These are phyloP conservation scores for Pulveroboletus sp. DNA, from an alignment of 768 basidiomycete species.

Conservation along the genomic window DNA sequence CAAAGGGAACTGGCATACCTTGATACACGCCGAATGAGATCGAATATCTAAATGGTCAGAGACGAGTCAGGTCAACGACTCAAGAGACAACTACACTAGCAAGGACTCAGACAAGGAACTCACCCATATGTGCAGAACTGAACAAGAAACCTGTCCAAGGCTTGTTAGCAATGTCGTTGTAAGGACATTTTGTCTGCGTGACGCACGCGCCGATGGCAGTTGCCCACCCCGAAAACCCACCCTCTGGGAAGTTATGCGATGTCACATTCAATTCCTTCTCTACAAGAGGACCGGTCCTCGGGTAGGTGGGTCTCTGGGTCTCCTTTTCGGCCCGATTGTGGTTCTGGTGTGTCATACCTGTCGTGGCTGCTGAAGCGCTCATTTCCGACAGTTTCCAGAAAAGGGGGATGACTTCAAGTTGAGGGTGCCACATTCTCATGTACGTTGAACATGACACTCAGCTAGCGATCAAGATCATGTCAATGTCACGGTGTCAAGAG, in stretches of 20 bases:
- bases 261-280: background rate
- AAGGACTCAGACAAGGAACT: background rate
- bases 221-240: conserved; percentile 30
- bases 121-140: conserved; percentile 40
- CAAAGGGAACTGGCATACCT: conserved; percentile 20
- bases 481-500: no score
- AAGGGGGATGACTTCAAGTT: no score
- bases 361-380: no score
- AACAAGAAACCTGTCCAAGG: conserved; percentile 31
- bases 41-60: conserved; percentile 27
- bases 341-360: background rate
- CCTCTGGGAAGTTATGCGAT: conserved; percentile 22
- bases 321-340: background rate
- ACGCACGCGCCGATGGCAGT: conserved; percentile 31
- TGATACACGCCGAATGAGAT: conserved; percentile 44
- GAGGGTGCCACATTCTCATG: no score
- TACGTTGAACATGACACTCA: no score
- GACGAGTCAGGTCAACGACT: background rate
- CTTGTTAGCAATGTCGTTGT: background rate
- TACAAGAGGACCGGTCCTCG: background rate
- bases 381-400: no score
- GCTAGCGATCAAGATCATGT: no score
- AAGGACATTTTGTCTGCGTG: background rate
- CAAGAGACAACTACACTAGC: background rate
- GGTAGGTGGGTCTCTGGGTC: background rate